phyloP scores from a whole-genome alignment of 2,329 filamentous ascomycete genomes.

The Didymellaceae sp. region DNA sequence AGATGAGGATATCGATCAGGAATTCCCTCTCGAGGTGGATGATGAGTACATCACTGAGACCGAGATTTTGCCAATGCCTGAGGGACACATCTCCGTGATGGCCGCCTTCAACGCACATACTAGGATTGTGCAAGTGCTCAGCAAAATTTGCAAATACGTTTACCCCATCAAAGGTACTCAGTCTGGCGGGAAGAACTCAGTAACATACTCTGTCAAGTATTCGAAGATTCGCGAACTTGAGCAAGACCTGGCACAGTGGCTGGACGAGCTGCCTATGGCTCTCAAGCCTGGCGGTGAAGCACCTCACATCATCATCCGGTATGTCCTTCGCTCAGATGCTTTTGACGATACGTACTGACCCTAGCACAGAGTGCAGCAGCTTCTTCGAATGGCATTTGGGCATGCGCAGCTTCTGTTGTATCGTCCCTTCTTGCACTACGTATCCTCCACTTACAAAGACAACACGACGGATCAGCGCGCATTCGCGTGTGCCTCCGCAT shows the following conservation, averaged over 20 bases:
- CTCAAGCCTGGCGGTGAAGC: constrained; percentile 82
- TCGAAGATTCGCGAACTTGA: constrained; percentile 70
- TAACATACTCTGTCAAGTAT: constrained; percentile 68
- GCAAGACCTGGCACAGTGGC: constrained; percentile 67
- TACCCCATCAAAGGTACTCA: constrained; percentile 65
- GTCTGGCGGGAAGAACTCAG: constrained; percentile 46
- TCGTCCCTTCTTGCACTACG: constrained; percentile 82
- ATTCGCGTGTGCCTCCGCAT: constrained; percentile 75
- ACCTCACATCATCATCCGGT: constrained; percentile 77
- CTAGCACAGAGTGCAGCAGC: constrained; percentile 66
- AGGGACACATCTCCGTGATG: constrained; percentile 63
- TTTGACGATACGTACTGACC: constrained; percentile 11
- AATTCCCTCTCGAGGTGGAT: constrained; percentile 55
- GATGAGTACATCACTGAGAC: constrained; percentile 59
- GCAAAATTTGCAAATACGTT: constrained; percentile 68
- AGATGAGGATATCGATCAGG: constrained; percentile 59
- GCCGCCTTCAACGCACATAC: constrained; percentile 67
- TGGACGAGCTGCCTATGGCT: constrained; percentile 72
- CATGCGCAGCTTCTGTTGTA: constrained; percentile 86
- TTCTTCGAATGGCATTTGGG: constrained; percentile 79
- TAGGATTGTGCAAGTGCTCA: constrained; percentile 61
- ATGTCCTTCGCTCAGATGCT: constrained; percentile 45
- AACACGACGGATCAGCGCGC: constrained; percentile 73
- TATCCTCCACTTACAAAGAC: constrained; percentile 64
- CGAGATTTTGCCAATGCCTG: constrained; percentile 60